phyloP scores from a whole-genome alignment of 225 moss, liverwort and hornwort genomes.

The Physcomitrium patens region DNA sequence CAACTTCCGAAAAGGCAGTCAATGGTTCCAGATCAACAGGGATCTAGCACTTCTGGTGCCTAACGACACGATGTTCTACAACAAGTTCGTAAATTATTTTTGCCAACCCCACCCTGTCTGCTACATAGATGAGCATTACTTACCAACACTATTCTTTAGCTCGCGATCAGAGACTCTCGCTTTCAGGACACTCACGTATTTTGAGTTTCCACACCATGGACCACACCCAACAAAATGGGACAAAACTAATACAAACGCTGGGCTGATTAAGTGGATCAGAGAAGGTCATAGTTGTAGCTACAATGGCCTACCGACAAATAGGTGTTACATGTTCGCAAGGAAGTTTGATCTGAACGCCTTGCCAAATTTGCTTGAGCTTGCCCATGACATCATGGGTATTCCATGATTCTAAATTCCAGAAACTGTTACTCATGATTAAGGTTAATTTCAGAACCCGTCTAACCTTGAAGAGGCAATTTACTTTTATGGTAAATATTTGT shows the following conservation, averaged over 20 bases:
- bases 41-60: constrained; percentile 9
- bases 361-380: constrained; percentile 18
- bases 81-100: constrained; percentile 28
- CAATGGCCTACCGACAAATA: neutral
- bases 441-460: too few species aligned
- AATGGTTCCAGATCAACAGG: constrained; percentile 38
- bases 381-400: constrained; percentile 22
- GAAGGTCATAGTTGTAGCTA: constrained; percentile 20
- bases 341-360: constrained; percentile 32
- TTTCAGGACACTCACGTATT: constrained; percentile 19
- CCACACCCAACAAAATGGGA: constrained; percentile 27
- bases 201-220: neutral
- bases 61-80: constrained; percentile 1
- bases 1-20: constrained; percentile 33
- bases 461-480: too few species aligned
- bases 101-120: constrained; percentile 11
- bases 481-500: too few species aligned
- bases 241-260: neutral
- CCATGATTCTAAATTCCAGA: neutral
- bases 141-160: neutral
- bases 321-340: constrained; percentile 24
- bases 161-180: neutral
- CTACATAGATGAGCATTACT: constrained; percentile 42
- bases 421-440: too few species aligned
- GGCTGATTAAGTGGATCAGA: neutral